phyloP scores from a whole-genome alignment of 371 early-diverging fungal species.

The Massospora cicadina region DNA sequence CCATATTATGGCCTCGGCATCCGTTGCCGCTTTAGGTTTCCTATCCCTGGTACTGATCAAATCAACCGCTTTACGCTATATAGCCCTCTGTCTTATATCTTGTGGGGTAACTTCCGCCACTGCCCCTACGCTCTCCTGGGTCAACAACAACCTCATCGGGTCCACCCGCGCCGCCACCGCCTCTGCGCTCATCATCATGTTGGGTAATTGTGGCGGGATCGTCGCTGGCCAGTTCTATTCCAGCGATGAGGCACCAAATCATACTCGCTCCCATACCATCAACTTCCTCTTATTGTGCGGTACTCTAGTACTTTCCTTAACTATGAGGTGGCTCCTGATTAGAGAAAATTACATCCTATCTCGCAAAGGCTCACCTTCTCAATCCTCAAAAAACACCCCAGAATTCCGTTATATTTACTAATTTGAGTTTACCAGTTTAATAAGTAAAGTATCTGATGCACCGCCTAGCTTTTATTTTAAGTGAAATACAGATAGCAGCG shows the following conservation, averaged over 20 bases:
- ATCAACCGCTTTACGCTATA: constrained; percentile 14
- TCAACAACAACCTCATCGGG: constrained; percentile 34
- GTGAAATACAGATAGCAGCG: too few relatives aligned
- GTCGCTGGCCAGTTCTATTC: constrained; percentile 45
- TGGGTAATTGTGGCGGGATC: constrained; percentile 19
- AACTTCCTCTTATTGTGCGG: constrained; percentile 1
- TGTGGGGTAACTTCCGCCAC: constrained; percentile 1
- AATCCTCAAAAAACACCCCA: background rate
- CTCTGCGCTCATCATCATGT: constrained; percentile 18
- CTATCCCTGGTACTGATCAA: constrained; percentile 30
- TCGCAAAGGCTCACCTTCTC: background rate
- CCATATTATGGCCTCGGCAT: constrained; percentile 24
- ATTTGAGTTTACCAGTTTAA: too few relatives aligned
- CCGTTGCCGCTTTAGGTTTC: constrained; percentile 41
- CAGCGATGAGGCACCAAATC: constrained; percentile 31
- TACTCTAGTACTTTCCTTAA: background rate
- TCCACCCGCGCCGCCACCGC: constrained; percentile 36
- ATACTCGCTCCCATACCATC: constrained; percentile 12
- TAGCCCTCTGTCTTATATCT: background rate
- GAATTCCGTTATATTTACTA: background rate
- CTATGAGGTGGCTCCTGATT: background rate
- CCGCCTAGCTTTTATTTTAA: too few relatives aligned
- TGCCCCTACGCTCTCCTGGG: constrained; percentile 12
- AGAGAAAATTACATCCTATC: background rate
- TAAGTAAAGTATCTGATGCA: too few relatives aligned